phyloP scores from a whole-genome alignment of 1,284 basidiomycete species.

The Leucoagaricus sp. region DNA sequence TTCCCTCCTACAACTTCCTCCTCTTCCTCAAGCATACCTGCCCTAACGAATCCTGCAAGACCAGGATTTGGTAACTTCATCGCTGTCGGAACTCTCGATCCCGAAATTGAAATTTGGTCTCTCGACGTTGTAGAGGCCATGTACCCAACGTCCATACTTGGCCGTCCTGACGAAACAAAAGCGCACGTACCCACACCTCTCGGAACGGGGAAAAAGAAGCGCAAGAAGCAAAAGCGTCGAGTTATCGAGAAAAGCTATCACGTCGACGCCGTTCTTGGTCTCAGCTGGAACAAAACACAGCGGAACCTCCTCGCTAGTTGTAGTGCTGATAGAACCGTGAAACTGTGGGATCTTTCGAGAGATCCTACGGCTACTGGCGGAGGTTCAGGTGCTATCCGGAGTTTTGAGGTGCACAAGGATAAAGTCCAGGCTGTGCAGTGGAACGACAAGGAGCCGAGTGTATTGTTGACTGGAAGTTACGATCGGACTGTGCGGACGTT shows the following conservation, averaged over 20 bases:
- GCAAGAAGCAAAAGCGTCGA: slow-evolving; percentile 83
- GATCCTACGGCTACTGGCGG: slow-evolving; percentile 55
- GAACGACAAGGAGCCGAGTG: slow-evolving; percentile 87
- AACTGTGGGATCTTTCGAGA: slow-evolving; percentile 93
- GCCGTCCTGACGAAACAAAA: slow-evolving; percentile 84
- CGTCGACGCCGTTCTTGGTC: slow-evolving; percentile 89
- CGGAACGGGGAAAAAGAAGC: slow-evolving; percentile 93
- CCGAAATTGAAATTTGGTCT: slow-evolving; percentile 99
- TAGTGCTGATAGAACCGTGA: slow-evolving; percentile 94
- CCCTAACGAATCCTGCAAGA: slow-evolving; percentile 3
- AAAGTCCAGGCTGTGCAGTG: slow-evolving; percentile 99
- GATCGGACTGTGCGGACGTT: slow-evolving; percentile 94
- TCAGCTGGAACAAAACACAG: slow-evolving; percentile 92
- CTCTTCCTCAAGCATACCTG: slow-evolving; percentile 32
- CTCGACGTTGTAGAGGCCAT: slow-evolving; percentile 93
- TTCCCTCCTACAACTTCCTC: slow-evolving; percentile 72
- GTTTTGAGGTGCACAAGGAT: slow-evolving; percentile 89
- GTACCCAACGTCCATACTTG: slow-evolving; percentile 92
- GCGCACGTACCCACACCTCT: slow-evolving; percentile 76
- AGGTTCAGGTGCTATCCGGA: slow-evolving; percentile 72
- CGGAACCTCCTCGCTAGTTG: slow-evolving; percentile 91
- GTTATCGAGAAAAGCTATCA: slow-evolving; percentile 74
- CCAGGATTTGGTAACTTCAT: slow-evolving; percentile 84
- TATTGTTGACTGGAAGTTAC: slow-evolving; percentile 91
- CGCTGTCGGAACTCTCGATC: slow-evolving; percentile 96